A percentile compares a stretch with the other conserved stretches of the same genome.
Conservation (phyloP, 768 basidiomycete genomes). For the Leccinum disarticulatum region DNA sequence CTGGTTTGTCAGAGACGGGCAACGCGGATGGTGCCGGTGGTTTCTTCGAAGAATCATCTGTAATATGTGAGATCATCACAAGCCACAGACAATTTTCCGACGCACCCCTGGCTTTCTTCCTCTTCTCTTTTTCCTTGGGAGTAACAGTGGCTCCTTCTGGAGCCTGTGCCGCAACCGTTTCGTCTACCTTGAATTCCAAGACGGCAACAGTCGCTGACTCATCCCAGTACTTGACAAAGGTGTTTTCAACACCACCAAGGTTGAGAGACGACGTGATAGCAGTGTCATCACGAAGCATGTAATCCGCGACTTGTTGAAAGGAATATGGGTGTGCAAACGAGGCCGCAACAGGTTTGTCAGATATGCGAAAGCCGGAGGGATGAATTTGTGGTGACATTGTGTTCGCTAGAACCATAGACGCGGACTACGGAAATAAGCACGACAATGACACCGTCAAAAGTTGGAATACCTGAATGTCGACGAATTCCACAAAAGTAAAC, state of each 20-base stretch:
- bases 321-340: slow-evolving; percentile 93
- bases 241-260: slow-evolving; percentile 70
- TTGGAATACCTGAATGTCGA: slow-evolving; percentile 68
- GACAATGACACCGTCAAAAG: neutral
- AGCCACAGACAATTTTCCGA: neutral
- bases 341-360: slow-evolving; percentile 82
- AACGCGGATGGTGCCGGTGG: slow-evolving; percentile 62
- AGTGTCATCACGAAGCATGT: slow-evolving; percentile 74
- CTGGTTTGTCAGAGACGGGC: slow-evolving; percentile 77
- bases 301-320: slow-evolving; percentile 78
- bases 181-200: slow-evolving; percentile 77
- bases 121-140: slow-evolving; percentile 60
- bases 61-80: slow-evolving; percentile 14
- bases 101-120: slow-evolving; percentile 57
- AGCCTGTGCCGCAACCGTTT: slow-evolving; percentile 37
- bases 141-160: slow-evolving; percentile 37
- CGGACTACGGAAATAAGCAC: slow-evolving; percentile 54
- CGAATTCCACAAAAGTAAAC: slow-evolving; percentile 92
- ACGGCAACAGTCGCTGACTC: slow-evolving; percentile 75
- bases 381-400: slow-evolving; percentile 85
- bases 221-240: slow-evolving; percentile 91
- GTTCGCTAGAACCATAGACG: slow-evolving; percentile 77
- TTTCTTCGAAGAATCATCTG: slow-evolving; percentile 36
- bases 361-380: slow-evolving; percentile 92
- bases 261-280: slow-evolving; percentile 65